Evolutionary conservation across 768 basidiomycete genomes (phyloP).

Genomic region (Rhodotorula diobovata): DNA sequence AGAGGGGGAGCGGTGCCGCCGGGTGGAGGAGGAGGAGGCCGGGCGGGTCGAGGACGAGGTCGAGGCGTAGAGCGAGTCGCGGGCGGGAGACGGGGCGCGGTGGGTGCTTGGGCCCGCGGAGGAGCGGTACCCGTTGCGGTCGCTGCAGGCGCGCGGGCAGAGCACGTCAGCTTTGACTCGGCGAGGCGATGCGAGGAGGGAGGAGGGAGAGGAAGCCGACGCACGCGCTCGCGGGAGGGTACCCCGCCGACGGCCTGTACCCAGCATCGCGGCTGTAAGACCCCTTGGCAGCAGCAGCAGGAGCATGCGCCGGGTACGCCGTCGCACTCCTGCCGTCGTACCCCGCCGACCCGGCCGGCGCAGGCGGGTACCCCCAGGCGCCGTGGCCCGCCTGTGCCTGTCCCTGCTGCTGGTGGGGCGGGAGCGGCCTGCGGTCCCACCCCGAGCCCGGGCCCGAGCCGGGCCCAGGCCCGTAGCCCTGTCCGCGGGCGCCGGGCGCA

Average conservation of each 20-base stretch:
- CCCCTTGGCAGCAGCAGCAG: too few species aligned
- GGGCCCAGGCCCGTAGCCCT: not conserved
- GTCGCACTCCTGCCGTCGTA: not conserved
- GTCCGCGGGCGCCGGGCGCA: not conserved
- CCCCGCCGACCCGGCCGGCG: not conserved
- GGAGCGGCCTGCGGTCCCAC: not conserved
- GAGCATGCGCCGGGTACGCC: too few species aligned
- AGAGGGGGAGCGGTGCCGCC: not conserved
- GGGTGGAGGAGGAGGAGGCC: not conserved
- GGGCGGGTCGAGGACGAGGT: not conserved
- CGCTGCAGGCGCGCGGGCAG: not conserved
- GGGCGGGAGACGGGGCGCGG: not conserved
- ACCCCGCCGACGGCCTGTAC: not conserved
- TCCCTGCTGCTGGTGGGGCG: too few species aligned
- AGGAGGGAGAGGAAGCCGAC: too few species aligned
- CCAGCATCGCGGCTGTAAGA: not conserved
- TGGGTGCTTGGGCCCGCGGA: not conserved
- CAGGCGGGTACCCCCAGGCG: not conserved
- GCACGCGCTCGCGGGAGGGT: too few species aligned
- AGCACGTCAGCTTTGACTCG: not conserved
- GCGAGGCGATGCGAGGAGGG: too few species aligned
- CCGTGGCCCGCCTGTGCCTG: not conserved
- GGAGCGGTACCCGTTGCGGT: slow-evolving; percentile 1
- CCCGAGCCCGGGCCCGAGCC: not conserved
- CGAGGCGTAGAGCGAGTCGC: not conserved